phyloP scores from a whole-genome alignment of 2,329 filamentous ascomycete genomes.

The Sporothrix euskadiensis region DNA sequence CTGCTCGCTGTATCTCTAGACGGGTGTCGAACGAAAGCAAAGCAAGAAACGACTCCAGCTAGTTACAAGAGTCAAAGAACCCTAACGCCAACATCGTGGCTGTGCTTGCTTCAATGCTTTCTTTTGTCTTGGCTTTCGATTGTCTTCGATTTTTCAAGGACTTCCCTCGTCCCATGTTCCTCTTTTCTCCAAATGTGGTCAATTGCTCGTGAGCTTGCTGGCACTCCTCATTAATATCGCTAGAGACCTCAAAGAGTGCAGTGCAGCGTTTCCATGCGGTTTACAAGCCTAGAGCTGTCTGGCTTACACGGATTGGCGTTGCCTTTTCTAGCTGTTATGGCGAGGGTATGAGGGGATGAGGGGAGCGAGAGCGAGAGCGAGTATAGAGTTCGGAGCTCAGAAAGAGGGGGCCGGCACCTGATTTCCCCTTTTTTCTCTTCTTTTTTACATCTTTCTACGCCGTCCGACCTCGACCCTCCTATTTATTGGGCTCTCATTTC shows the following conservation, averaged over 20 bases:
- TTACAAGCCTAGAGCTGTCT: not conserved
- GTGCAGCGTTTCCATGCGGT: not conserved
- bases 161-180: not conserved
- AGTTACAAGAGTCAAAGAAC: not conserved
- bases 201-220: not conserved
- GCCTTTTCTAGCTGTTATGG: not conserved
- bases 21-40: not conserved
- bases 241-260: not conserved
- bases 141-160: not conserved
- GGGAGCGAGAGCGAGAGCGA: not conserved
- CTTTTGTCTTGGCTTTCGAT: not conserved
- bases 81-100: not conserved
- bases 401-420: not conserved
- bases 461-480: not conserved
- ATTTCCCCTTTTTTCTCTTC: not conserved
- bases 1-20: not conserved
- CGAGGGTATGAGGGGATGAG: not conserved
- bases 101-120: slow-evolving; percentile 1
- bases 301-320: not conserved
- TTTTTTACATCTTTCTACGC: not conserved
- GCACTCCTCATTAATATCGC: not conserved
- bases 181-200: not conserved
- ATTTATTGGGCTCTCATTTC: not conserved
- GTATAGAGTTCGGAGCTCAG: no score
- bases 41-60: not conserved